Evolutionary conservation across 192 early-diverging fungal species (phyloP), one percentile per base, ranked within the genome.

Genomic region (Linderina pennispora): DNA sequence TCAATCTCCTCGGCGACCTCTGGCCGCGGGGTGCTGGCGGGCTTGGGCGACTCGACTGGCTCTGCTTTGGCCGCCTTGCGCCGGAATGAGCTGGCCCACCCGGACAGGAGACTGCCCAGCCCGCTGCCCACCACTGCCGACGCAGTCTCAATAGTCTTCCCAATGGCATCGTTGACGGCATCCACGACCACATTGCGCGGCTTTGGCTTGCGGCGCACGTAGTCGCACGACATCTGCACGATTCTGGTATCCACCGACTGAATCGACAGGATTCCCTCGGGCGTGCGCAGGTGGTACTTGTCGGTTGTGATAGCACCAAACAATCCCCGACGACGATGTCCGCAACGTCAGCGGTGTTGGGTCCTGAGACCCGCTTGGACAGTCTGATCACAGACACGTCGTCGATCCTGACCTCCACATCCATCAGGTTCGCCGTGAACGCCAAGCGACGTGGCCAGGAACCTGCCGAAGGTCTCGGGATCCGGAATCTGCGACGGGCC

Each of bases 351-450:
- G 74, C 2, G 84, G 70, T 15, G 78, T 53, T 6, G 86, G 76
- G 15, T 77, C 72, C n/a, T 0, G 73, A 69, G n/a, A 72, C 69
- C 41, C 76, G 85, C 62, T 91, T 91, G 11, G 71, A 55, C 11
- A 91, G 55, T 13, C 46, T 40, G 22, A 94, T 65, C 15, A 89
- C 49, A 4, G 52, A 45, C 16, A 63, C 38, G 11, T 81, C 65
- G 56, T 91, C 78, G 23, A 90, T 54, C 46, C 69, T 80, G 4
- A 91, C 82, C 0, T 63, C 46, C 2, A 94, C 73, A 28, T 76
- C 67, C 23, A 73, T 55, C 5, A 94, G 74, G 39, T 84, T 84
- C n/a, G 64, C 71, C 0, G 91, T 89, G 43, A 94, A 94, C 1
- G 84, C 86, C n/a, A 49, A 90, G 36, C 17, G 78, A 83, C 5